Conservation (phyloP, 1,139 yeast genomes). For the Saccharomyces hybrid region DNA sequence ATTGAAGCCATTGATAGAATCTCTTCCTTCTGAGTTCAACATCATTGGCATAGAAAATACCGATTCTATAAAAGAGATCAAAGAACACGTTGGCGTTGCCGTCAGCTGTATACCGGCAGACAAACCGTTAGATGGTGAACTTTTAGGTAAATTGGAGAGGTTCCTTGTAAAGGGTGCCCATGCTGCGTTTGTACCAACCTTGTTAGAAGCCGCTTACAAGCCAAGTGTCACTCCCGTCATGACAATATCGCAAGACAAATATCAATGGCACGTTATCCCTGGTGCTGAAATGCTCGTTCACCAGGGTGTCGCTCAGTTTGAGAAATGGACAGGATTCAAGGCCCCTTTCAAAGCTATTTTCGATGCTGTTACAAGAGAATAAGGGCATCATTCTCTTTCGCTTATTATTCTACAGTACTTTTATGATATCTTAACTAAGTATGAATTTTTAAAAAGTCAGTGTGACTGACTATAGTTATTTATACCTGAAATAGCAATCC, state of each 20-base stretch:
- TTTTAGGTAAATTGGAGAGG: conserved; percentile 42
- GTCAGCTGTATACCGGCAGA: conserved; percentile 91
- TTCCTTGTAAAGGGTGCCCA: conserved; percentile 36
- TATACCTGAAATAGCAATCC: too few species aligned
- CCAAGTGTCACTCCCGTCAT: conserved; percentile 81
- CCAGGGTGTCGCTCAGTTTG: conserved; percentile 87
- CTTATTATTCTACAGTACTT: neutral
- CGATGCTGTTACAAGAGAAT: conserved; percentile 44
- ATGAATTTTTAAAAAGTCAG: neutral
- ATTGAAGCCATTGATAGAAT: conserved; percentile 47
- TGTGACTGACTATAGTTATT: neutral
- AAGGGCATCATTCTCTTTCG: neutral
- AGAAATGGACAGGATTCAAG: conserved; percentile 62
- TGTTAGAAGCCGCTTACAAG: conserved; percentile 90
- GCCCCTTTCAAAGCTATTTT: conserved; percentile 60
- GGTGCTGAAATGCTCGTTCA: conserved; percentile 89
- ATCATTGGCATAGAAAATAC: conserved; percentile 50
- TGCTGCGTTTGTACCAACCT: conserved; percentile 42
- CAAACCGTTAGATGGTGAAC: conserved; percentile 52
- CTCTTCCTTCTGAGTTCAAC: conserved; percentile 56
- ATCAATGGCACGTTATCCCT: conserved; percentile 66
- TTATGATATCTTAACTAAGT: neutral
- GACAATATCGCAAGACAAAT: conserved; percentile 57
- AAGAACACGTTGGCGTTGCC: conserved; percentile 47
- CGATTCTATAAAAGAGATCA: conserved; percentile 36